Evolutionary conservation across 352 stramenopile genomes (phyloP).

Genomic region (Globisporangium uncinulatum): DNA sequence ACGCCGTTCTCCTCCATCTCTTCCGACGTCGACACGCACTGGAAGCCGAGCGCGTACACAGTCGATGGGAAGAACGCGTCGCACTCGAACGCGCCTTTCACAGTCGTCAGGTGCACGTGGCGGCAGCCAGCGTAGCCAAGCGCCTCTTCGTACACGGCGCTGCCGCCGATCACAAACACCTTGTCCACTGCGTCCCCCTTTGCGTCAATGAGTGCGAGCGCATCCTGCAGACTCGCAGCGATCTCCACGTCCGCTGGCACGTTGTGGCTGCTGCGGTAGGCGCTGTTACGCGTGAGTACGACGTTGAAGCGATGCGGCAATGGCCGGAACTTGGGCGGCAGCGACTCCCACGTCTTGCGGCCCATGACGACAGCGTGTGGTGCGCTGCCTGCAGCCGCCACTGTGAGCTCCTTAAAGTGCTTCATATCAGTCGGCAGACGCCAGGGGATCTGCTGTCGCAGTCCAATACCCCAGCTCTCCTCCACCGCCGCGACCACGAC

Average conservation of each 20-base stretch:
- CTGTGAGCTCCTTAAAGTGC: slow-evolving; percentile 95
- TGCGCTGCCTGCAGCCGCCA: slow-evolving; percentile 16
- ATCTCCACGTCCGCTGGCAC: slow-evolving; percentile 83
- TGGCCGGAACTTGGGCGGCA: slow-evolving; percentile 95
- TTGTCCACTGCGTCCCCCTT: slow-evolving; percentile 77
- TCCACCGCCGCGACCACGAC: slow-evolving; percentile 88
- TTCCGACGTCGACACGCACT: slow-evolving; percentile 32
- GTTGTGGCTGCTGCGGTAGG: slow-evolving; percentile 26
- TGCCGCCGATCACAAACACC: slow-evolving; percentile 97
- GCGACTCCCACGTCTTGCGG: slow-evolving; percentile 98
- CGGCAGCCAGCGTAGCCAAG: slow-evolving; percentile 80
- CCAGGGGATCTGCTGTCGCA: slow-evolving; percentile 91
- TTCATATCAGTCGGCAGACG: slow-evolving; percentile 93
- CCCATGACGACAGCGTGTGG: slow-evolving; percentile 99
- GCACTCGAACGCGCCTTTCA: slow-evolving; percentile 87
- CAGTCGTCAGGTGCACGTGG: slow-evolving; percentile 88
- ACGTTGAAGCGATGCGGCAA: slow-evolving; percentile 95
- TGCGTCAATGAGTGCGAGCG: slow-evolving; percentile 77
- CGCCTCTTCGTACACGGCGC: slow-evolving; percentile 92
- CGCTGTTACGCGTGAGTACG: slow-evolving; percentile 87
- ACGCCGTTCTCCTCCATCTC: slow-evolving; percentile 74
- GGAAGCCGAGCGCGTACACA: slow-evolving; percentile 52
- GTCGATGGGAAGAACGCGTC: slow-evolving; percentile 90
- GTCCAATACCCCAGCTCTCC: slow-evolving; percentile 83
- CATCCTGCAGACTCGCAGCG: slow-evolving; percentile 86